Evolutionary conservation across 169 alveolate genomes (phyloP).

Genomic region (Plasmodium vivax): DNA sequence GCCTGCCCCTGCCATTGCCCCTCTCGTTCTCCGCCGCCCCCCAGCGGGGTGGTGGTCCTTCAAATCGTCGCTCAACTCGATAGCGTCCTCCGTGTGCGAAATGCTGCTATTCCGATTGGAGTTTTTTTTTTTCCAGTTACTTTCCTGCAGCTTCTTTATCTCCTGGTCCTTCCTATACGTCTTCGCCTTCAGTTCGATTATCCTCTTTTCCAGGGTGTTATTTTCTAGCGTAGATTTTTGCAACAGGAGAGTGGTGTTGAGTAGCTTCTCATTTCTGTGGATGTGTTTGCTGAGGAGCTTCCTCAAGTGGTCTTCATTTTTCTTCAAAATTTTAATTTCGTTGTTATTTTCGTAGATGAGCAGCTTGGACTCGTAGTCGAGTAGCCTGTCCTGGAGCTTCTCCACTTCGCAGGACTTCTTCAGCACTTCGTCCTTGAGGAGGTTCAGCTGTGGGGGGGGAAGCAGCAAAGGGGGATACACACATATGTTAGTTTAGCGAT

Average conservation of each 20-base stretch:
- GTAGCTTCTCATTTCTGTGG: conserved; percentile 50
- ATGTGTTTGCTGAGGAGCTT: conserved; percentile 49
- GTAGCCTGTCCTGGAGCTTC: conserved; percentile 35
- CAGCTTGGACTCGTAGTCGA: conserved; percentile 61
- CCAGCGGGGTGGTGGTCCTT: neutral
- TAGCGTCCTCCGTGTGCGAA: neutral
- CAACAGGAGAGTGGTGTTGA: conserved; percentile 40
- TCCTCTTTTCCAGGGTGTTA: conserved; percentile 40
- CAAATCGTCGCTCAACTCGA: neutral
- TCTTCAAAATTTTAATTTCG: conserved; percentile 51
- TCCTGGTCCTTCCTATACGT: conserved; percentile 65
- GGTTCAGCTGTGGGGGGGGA: neutral
- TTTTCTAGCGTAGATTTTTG: conserved; percentile 67
- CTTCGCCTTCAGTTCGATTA: conserved; percentile 46
- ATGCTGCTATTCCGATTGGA: neutral
- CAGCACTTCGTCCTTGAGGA: conserved; percentile 36
- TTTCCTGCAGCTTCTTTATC: conserved; percentile 57
- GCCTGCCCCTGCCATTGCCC: too few relatives aligned
- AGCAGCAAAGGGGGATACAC: neutral
- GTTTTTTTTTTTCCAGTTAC: conserved; percentile 11
- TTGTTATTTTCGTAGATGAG: conserved; percentile 58
- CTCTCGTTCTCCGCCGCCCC: neutral
- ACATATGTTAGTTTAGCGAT: neutral
- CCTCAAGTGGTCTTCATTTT: conserved; percentile 45
- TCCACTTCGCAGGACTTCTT: conserved; percentile 52